Evolutionary conservation across 495 filamentous ascomycete genomes (phyloP), one percentile per base, ranked within the genome.

Genomic region (Penicillium crystallinum): DNA sequence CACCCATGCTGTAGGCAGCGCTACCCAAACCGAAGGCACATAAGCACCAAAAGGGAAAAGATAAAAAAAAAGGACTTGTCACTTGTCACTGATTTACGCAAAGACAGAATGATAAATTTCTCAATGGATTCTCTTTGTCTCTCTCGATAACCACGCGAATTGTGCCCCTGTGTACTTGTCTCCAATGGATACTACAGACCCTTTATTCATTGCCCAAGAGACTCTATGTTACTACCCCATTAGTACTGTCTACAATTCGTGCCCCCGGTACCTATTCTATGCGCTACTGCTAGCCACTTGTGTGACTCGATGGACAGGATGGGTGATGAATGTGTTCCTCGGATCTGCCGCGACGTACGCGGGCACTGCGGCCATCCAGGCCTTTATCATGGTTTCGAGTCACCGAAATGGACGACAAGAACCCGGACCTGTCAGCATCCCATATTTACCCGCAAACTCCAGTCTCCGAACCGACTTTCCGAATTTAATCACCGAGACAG

Each of bases 211-310:
- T 9, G 62, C 65, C 8, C 60, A 68, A 30, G 66, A 72, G 59
- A 57, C 62, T 7, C 18, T 64, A 18, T 68, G 67, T 58, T 54
- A 52, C 49, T 68, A 72, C 31, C 66, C 64, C 1, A 68, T 71
- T 41, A 69, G 66, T 53, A 71, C 68, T 3, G 51, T 69, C 12
- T 71, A 71, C 42, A 60, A 69, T 43, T 58, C 62, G 3, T 71
- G 68, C 49, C 68, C 68, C 1, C 53, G 68, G 21, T 71, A 69
- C 31, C 59, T 71, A 4, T 71, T 65, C 50, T 71, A 69, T 23
- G 66, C 64, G 0, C 56, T 71, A 1, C 53, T 71, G 0, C 23
- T 66, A 0, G 65, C 61, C 0, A 64, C 50, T 21, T 68, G 66
- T 23, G 40, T 63, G 2, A 64, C 68, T 1, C 55, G 68, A 9